phyloP scores from a whole-genome alignment of 2,329 filamentous ascomycete species.

The Botrytis paeoniae region DNA sequence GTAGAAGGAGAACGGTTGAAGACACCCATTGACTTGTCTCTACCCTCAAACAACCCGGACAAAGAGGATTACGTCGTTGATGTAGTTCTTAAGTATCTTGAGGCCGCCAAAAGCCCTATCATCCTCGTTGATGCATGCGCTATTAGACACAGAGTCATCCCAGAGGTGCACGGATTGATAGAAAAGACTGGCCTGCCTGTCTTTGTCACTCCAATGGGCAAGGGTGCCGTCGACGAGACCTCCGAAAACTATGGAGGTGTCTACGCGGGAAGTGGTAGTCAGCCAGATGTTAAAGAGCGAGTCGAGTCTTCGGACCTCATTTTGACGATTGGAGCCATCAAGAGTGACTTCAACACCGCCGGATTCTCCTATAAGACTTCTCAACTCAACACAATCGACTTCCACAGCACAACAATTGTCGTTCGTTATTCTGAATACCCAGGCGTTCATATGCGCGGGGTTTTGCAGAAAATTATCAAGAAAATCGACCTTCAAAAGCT shows the following conservation, averaged over 20 bases:
- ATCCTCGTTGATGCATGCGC: slow-evolving; percentile 83
- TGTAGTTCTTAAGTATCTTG: slow-evolving; percentile 70
- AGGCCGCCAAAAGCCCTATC: slow-evolving; percentile 69
- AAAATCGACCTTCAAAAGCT: slow-evolving; percentile 57
- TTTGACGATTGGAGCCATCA: slow-evolving; percentile 64
- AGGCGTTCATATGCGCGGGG: slow-evolving; percentile 72
- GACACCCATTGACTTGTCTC: slow-evolving; percentile 65
- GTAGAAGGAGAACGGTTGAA: slow-evolving; percentile 70
- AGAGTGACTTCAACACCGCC: slow-evolving; percentile 77
- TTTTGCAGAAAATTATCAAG: slow-evolving; percentile 67
- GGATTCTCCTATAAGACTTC: slow-evolving; percentile 79
- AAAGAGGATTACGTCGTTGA: slow-evolving; percentile 81
- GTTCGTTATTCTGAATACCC: slow-evolving; percentile 79
- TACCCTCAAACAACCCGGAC: slow-evolving; percentile 63
- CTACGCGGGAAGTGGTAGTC: slow-evolving; percentile 76
- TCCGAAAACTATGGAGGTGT: slow-evolving; percentile 77
- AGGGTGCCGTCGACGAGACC: slow-evolving; percentile 76
- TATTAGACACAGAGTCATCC: slow-evolving; percentile 69
- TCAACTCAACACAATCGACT: slow-evolving; percentile 74
- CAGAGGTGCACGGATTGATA: slow-evolving; percentile 70
- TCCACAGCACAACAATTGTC: slow-evolving; percentile 70
- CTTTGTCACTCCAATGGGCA: slow-evolving; percentile 89
- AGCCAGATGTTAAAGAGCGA: slow-evolving; percentile 58
- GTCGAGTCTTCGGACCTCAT: slow-evolving; percentile 70
- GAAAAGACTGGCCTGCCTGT: slow-evolving; percentile 72